Evolutionary conservation across 1,284 basidiomycete genomes (phyloP), one percentile per base, ranked within the genome.

Genomic region (Ceratobasidium theobromae): DNA sequence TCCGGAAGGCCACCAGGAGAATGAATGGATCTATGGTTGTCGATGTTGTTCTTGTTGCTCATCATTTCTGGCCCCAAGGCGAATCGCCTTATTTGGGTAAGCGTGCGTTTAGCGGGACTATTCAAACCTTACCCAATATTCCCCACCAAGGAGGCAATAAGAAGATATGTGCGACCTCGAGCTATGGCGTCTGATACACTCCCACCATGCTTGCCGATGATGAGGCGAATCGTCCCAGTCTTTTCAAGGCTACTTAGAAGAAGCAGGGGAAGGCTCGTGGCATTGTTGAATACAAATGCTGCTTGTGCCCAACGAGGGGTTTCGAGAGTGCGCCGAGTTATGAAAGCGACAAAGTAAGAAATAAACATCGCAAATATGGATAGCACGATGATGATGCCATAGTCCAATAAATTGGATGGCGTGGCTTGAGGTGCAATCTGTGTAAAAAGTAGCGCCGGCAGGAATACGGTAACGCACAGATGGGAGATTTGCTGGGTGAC

Each of bases 231-330:
- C 16, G 53, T 64, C 8, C 58, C 66, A 12, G 66, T 67, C n/a
- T 60, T 67, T 21, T 45, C 58, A 30, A 64, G 28, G 8, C 57
- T 53, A 14, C 55, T 32, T 28, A 67, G 35, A 23, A 67, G 58
- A n/a, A 67, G 58, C 4, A 67, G 21, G 1, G 66, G 66, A 6
- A 67, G 57, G 27, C 57, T 62, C 11, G 51, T 64, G 23, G 66
- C 53, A 43, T 67, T 67, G 41, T 67, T 53, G 43, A 67, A 67
- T 9, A 62, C 40, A 18, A 64, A 60, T 3, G 66, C 66, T 11
- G 52, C 51, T 25, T 43, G 25, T 16, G 66, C 40, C 66, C 66
- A 67, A 41, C 48, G 28, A 4, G 66, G 66, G 33, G 35, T 23
- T 32, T 64, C 53, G 30, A 53, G 12, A 8, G n/a, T 12, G 12